A percentile compares a stretch with the other conserved stretches of the same genome.
Evolutionary conservation across 139 green algal species (phyloP).

Genomic region (Chlorella sp.): DNA sequence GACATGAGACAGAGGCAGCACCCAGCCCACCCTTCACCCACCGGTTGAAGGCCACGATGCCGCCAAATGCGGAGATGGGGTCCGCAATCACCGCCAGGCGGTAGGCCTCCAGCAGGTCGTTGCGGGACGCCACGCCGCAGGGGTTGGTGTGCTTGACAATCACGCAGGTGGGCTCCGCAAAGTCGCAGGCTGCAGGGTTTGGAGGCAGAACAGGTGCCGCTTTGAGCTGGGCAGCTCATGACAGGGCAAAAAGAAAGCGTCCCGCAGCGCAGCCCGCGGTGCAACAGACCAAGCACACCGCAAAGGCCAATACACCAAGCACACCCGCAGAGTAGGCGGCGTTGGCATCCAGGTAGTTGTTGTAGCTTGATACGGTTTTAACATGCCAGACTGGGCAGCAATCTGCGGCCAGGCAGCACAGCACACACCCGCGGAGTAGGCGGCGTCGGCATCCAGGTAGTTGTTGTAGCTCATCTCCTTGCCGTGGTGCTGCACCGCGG

Average conservation of each 20-base stretch:
- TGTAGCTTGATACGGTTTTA: too few species aligned
- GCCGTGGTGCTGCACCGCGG: constrained; percentile 90
- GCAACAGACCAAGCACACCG: background rate
- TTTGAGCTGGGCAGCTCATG: too few species aligned
- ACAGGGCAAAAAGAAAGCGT: background rate
- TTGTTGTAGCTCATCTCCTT: constrained; percentile 99
- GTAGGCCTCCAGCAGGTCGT: constrained; percentile 94
- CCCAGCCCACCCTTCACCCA: background rate
- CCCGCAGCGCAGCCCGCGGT: background rate
- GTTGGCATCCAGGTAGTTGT: constrained; percentile 99
- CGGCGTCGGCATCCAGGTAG: constrained; percentile 96
- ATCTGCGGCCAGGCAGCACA: too few species aligned
- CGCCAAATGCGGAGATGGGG: constrained; percentile 96
- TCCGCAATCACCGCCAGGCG: constrained; percentile 92
- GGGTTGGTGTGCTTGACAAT: constrained; percentile 99
- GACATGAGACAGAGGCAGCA: background rate
- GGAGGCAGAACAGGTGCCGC: constrained; percentile 20
- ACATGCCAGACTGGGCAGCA: background rate
- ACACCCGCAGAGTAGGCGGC: constrained; percentile 42
- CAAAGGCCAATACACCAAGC: background rate
- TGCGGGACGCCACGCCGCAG: constrained; percentile 87
- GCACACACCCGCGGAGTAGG: background rate
- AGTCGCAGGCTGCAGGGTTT: constrained; percentile 77
- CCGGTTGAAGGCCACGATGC: constrained; percentile 99
- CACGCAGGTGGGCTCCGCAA: constrained; percentile 88